Conservation (phyloP, 1,139 yeast genomes). For the Nakaseomyces nivariensis region DNA sequence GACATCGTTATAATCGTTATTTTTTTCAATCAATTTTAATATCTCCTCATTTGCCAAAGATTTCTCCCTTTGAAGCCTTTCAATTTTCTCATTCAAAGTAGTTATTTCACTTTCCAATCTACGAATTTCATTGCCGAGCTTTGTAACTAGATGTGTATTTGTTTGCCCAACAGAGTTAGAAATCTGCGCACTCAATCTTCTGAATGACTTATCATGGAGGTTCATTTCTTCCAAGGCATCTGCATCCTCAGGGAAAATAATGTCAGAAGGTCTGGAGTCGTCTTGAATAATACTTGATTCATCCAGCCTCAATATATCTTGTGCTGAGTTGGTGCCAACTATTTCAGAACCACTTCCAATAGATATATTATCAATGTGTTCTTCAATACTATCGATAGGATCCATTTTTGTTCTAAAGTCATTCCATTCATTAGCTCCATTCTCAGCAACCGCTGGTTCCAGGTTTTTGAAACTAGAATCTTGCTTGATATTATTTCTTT, state of each 20-base stretch:
- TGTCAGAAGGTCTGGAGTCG: not conserved
- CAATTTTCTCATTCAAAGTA: constrained; percentile 55
- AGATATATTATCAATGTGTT: not conserved
- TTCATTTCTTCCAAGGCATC: constrained; percentile 14
- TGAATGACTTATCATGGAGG: constrained; percentile 1
- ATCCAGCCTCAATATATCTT: not conserved
- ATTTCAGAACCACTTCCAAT: not conserved
- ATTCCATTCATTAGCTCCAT: not conserved
- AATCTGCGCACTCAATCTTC: constrained; percentile 10
- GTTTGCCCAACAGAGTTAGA: constrained; percentile 13
- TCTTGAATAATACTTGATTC: not conserved
- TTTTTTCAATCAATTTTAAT: constrained; percentile 45
- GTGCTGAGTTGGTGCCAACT: not conserved
- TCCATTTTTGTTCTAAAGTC: not conserved
- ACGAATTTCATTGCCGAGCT: constrained; percentile 48
- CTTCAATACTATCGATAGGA: not conserved
- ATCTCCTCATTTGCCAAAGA: constrained; percentile 61
- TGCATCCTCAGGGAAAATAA: constrained; percentile 23
- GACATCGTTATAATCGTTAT: constrained; percentile 37
- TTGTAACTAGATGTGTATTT: constrained; percentile 26
- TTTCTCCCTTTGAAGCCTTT: constrained; percentile 45
- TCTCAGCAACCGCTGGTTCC: not conserved
- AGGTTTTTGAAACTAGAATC: not conserved
- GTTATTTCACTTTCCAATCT: constrained; percentile 70
- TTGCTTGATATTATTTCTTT: constrained; percentile 20